Percentiles rank a stretch among this genome's conserved stretches.
These are phyloP conservation scores for Trichoderma orchidacearum DNA, from an alignment of 495 filamentous ascomycete species.

Conservation along the genomic window DNA sequence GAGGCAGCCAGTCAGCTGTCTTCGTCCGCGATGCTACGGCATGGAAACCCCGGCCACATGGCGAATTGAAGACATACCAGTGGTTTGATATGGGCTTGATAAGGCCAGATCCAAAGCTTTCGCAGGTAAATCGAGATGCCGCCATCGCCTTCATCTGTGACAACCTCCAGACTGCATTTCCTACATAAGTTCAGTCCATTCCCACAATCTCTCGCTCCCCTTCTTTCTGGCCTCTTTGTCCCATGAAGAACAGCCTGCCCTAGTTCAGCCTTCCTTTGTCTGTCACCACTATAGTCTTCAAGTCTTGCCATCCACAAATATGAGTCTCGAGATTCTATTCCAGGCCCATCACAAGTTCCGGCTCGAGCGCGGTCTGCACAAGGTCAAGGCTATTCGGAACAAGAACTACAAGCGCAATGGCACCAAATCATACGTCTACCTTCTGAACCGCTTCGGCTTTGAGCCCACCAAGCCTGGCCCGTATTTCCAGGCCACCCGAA, in stretches of 20 bases:
- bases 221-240: too few species aligned
- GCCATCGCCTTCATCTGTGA: too few species aligned
- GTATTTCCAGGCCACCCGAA: slow-evolving; percentile 37
- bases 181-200: too few species aligned
- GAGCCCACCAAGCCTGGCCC: slow-evolving; percentile 56
- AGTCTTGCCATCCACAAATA: too few species aligned
- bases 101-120: too few species aligned
- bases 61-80: background rate
- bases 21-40: background rate
- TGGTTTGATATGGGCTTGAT: background rate
- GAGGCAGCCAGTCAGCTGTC: background rate
- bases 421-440: slow-evolving; percentile 57
- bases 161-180: too few species aligned
- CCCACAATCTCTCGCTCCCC: too few species aligned
- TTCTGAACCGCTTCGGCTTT: slow-evolving; percentile 59
- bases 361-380: slow-evolving; percentile 25
- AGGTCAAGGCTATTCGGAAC: slow-evolving; percentile 41
- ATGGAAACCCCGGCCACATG: background rate
- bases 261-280: too few species aligned
- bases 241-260: too few species aligned
- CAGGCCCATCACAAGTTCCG: slow-evolving; percentile 18
- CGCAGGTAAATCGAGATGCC: too few species aligned
- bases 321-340: slow-evolving; percentile 14
- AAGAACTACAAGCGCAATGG: slow-evolving; percentile 50
- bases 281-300: too few species aligned